Percentiles rank a stretch among this genome's conserved stretches.
Evolutionary conservation across 2,329 filamentous ascomycete species (phyloP).

Genomic region (Fusarium sp.): DNA sequence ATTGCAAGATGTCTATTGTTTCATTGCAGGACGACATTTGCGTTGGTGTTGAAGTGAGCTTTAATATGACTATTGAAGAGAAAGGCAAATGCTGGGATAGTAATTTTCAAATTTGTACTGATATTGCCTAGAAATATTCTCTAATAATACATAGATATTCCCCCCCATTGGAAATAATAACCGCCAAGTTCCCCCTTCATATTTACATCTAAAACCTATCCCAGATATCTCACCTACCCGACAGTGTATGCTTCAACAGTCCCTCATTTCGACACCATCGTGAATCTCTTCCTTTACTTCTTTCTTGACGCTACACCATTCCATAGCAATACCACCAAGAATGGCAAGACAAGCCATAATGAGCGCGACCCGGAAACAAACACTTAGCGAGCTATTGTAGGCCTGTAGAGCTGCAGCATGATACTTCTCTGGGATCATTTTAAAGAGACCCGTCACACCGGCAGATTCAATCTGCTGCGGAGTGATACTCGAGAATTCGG

Average conservation of each 20-base stretch:
- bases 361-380: constrained; percentile 63
- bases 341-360: constrained; percentile 58
- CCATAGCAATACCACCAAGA: constrained; percentile 59
- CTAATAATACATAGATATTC: not conserved
- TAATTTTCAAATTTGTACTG: not conserved
- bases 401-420: constrained; percentile 44
- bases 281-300: not conserved
- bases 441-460: constrained; percentile 12
- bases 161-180: not conserved
- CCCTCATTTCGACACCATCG: not conserved
- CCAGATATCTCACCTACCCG: not conserved
- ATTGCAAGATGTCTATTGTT: not conserved
- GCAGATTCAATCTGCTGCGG: constrained; percentile 18
- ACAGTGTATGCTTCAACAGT: not conserved
- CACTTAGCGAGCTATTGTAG: constrained; percentile 63
- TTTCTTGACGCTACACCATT: constrained; percentile 41
- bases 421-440: constrained; percentile 7
- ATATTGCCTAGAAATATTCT: not conserved
- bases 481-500: constrained; percentile 7
- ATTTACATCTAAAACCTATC: not conserved
- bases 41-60: not conserved
- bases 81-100: not conserved
- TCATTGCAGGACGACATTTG: not conserved
- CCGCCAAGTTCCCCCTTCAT: not conserved
- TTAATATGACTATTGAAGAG: not conserved